Conservation (phyloP, 2,329 filamentous ascomycete genomes). For the Coleophoma crateriformis region DNA sequence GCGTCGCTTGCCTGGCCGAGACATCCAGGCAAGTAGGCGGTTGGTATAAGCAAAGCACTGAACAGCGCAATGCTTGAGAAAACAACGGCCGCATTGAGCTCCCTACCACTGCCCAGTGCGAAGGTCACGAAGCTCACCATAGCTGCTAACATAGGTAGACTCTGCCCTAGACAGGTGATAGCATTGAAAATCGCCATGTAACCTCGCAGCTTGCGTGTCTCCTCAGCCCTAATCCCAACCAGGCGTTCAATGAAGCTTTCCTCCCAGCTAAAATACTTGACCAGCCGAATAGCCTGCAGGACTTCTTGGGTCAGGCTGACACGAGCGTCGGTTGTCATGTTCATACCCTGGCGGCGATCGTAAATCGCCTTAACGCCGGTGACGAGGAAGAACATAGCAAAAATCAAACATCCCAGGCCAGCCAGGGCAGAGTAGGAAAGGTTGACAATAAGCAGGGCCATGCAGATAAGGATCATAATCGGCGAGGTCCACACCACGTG, state of each 20-base stretch:
- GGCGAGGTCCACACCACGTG: conserved; percentile 90
- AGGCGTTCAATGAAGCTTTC: conserved; percentile 76
- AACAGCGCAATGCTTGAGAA: conserved; percentile 94
- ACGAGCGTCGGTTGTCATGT: conserved; percentile 88
- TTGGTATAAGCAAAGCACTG: conserved; percentile 82
- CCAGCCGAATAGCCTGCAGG: conserved; percentile 82
- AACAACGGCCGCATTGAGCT: conserved; percentile 67
- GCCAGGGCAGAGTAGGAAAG: conserved; percentile 84
- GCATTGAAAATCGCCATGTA: conserved; percentile 67
- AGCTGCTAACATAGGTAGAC: conserved; percentile 77
- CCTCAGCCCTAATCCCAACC: conserved; percentile 64
- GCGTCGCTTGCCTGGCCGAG: conserved; percentile 88
- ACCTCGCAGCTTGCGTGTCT: conserved; percentile 80
- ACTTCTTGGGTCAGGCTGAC: conserved; percentile 92
- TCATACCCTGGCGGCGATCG: conserved; percentile 70
- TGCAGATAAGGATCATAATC: conserved; percentile 69
- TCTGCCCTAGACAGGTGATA: conserved; percentile 60
- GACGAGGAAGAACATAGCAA: conserved; percentile 74
- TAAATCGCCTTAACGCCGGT: conserved; percentile 74
- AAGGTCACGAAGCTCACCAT: conserved; percentile 91
- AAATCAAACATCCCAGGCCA: conserved; percentile 75
- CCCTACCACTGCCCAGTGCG: conserved; percentile 54
- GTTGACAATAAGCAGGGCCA: conserved; percentile 79
- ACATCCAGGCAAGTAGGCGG: conserved; percentile 83
- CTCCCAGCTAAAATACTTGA: conserved; percentile 97